Evolutionary conservation across 2,329 filamentous ascomycete genomes (phyloP).

Genomic region (Phialemoniopsis sp.): DNA sequence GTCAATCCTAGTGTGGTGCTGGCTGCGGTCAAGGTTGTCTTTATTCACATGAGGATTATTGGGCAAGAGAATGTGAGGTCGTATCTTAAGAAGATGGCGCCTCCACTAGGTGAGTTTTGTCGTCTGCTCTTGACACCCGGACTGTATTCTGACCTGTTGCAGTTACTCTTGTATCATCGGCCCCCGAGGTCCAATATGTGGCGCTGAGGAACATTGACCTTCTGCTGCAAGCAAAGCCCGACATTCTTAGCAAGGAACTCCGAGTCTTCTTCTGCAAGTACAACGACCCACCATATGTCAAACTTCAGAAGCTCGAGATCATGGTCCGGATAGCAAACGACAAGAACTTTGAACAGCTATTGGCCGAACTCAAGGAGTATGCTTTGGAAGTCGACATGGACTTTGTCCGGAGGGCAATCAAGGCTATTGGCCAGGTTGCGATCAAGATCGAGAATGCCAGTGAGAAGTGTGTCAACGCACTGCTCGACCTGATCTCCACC

Average conservation of each 20-base stretch:
- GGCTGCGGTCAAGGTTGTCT: constrained; percentile 96
- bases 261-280: constrained; percentile 99
- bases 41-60: constrained; percentile 88
- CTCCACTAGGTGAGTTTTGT: constrained; percentile 69
- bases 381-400: constrained; percentile 99
- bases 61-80: constrained; percentile 74
- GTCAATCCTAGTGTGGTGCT: constrained; percentile 96
- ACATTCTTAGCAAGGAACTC: constrained; percentile 95
- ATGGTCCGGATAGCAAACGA: constrained; percentile 99
- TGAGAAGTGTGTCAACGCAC: constrained; percentile 90
- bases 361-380: constrained; percentile 95
- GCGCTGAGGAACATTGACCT: constrained; percentile 95
- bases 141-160: constrained; percentile 3
- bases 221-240: constrained; percentile 89
- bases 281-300: constrained; percentile 96
- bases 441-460: constrained; percentile 97
- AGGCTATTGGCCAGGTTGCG: constrained; percentile 94
- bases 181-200: constrained; percentile 96
- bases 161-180: constrained; percentile 95
- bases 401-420: constrained; percentile 89
- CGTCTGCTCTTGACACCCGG: background rate
- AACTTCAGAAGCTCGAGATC: constrained; percentile 95
- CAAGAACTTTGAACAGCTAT: constrained; percentile 88
- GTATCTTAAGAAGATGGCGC: constrained; percentile 98
- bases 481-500: constrained; percentile 90